A percentile compares a stretch with the other conserved stretches of the same genome.
Conservation (phyloP, 1,284 basidiomycete genomes). For the Cutaneotrichosporon cavernicola region DNA sequence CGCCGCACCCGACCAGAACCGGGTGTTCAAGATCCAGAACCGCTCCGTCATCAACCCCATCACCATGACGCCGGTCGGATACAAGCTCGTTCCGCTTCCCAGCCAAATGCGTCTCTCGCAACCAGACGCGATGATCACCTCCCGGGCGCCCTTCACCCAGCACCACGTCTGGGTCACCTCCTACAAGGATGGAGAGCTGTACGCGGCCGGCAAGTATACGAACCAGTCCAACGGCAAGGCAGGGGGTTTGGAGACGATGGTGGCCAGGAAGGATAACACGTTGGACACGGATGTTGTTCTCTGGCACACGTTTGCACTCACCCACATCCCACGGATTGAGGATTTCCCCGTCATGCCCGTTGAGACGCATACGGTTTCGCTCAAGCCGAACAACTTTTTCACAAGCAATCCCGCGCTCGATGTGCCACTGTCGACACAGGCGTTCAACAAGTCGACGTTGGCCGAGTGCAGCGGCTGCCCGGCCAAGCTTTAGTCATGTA, state of each 20-base stretch:
- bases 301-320: conserved; percentile 11
- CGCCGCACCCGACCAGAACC: conserved; percentile 24
- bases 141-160: conserved; percentile 10
- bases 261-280: not conserved
- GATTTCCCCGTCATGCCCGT: conserved; percentile 12
- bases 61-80: conserved; percentile 6
- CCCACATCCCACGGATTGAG: conserved; percentile 8
- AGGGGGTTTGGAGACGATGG: conserved; percentile 3
- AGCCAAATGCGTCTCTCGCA: conserved; percentile 8
- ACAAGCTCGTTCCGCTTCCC: conserved; percentile 9
- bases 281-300: conserved; percentile 9
- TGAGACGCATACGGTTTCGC: conserved; percentile 10
- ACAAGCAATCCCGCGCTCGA: conserved; percentile 78
- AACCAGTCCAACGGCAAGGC: conserved; percentile 11
- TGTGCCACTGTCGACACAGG: conserved; percentile 56
- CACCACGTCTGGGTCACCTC: conserved; percentile 12
- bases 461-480: not conserved
- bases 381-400: conserved; percentile 62
- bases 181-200: conserved; percentile 11
- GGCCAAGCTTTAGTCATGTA: conserved; percentile 2
- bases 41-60: conserved; percentile 31
- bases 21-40: conserved; percentile 52
- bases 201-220: conserved; percentile 12
- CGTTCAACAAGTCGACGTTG: conserved; percentile 37
- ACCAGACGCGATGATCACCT: conserved; percentile 13